phyloP scores from a whole-genome alignment of 371 early-diverging fungal genomes.

The Phascolomyces articulosus region DNA sequence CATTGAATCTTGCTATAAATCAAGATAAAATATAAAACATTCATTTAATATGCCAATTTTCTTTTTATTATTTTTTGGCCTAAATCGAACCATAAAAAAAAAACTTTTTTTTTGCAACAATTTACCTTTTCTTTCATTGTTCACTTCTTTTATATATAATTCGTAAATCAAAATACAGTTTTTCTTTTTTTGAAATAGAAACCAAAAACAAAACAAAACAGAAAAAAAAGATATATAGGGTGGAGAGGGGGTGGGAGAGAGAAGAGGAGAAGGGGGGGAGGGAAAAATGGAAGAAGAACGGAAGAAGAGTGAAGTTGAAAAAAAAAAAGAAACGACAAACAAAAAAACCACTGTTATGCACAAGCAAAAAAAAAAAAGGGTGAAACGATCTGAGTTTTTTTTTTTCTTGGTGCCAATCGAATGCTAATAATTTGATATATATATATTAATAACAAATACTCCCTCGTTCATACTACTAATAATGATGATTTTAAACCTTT shows the following conservation, averaged over 20 bases:
- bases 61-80: too few relatives aligned
- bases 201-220: not conserved
- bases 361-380: too few relatives aligned
- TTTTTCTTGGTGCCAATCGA: too few relatives aligned
- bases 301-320: not conserved
- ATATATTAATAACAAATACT: too few relatives aligned
- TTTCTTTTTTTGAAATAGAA: not conserved
- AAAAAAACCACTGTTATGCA: too few relatives aligned
- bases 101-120: not conserved
- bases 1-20: not conserved
- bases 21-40: too few relatives aligned
- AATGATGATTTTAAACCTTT: too few relatives aligned
- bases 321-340: not conserved
- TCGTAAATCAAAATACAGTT: too few relatives aligned
- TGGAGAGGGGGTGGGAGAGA: not conserved
- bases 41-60: too few relatives aligned
- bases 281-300: not conserved
- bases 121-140: not conserved
- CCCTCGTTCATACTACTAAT: too few relatives aligned
- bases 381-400: not conserved
- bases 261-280: not conserved
- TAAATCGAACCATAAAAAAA: too few relatives aligned
- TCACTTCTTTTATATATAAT: not conserved
- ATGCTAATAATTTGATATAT: too few relatives aligned
- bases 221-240: not conserved